Evolutionary conservation across 768 basidiomycete species (phyloP).

Genomic region (Leucosporidium yakuticum): DNA sequence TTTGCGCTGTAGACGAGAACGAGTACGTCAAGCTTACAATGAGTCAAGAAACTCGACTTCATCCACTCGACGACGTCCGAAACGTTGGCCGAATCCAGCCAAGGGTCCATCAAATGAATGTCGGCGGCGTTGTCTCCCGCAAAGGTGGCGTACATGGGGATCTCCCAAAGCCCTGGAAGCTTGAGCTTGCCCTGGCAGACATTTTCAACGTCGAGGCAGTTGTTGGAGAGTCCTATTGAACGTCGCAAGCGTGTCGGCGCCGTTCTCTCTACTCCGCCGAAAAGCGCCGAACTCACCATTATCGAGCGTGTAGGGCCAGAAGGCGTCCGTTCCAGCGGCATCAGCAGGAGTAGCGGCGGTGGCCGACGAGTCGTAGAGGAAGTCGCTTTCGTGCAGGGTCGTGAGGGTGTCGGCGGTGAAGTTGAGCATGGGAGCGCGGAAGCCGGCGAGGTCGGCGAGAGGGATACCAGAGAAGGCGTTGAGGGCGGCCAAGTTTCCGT

Average conservation of each 20-base stretch:
- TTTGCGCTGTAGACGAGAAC: neutral
- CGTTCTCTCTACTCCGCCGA: too few species aligned
- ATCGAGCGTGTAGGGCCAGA: slow-evolving; percentile 78
- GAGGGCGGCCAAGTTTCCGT: slow-evolving; percentile 70
- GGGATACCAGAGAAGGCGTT: slow-evolving; percentile 73
- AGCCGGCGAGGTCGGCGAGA: slow-evolving; percentile 57
- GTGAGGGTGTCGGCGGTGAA: slow-evolving; percentile 61
- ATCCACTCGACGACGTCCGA: neutral
- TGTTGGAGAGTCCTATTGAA: slow-evolving; percentile 57
- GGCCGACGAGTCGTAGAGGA: slow-evolving; percentile 66
- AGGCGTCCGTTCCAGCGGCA: slow-evolving; percentile 63
- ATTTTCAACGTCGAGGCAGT: slow-evolving; percentile 56
- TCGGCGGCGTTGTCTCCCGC: slow-evolving; percentile 51
- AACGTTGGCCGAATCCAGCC: slow-evolving; percentile 49
- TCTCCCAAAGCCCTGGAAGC: slow-evolving; percentile 74
- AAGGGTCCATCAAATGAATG: slow-evolving; percentile 72
- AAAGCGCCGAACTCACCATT: slow-evolving; percentile 42
- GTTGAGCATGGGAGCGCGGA: slow-evolving; percentile 71
- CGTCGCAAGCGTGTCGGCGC: too few species aligned
- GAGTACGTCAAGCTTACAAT: too few species aligned
- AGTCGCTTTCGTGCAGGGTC: slow-evolving; percentile 53
- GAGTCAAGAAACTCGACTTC: neutral
- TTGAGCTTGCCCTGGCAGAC: slow-evolving; percentile 62
- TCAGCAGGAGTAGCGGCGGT: slow-evolving; percentile 61
- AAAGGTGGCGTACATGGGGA: slow-evolving; percentile 76